Evolutionary conservation across 768 basidiomycete genomes (phyloP), one percentile per base, ranked within the genome.

Genomic region (Collybia sordida): DNA sequence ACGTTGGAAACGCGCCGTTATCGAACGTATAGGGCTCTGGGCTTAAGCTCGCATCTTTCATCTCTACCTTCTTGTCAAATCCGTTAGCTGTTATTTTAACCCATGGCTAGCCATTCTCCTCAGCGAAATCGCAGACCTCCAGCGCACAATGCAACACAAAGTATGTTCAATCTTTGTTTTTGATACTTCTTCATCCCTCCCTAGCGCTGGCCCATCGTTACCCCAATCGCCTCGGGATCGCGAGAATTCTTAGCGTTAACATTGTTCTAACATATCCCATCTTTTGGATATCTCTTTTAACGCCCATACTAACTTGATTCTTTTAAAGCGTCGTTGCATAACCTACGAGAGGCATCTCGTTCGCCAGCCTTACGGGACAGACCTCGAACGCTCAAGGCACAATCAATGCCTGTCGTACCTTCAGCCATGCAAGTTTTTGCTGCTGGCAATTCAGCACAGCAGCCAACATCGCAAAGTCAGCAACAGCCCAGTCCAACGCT

Each of bases 1-100:
- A 85, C 83, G 83, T 84, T 85, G 82, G 73, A 81, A 82, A 77
- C 82, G 79, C 76, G 80, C 78, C 75, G 63, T 64, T 56, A 51
- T 58, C 59, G 57, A 65, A 55, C 61, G 61, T 70, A 66, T 67
- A 72, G 59, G 59, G 58, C 59, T 50, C 50, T 51, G 28, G 61
- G 37, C 54, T 55, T 45, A 57, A 55, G 61, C 57, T 59, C 60
- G 58, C 61, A 58, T 55, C 54, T 60, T 68, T 68, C 55, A 57
- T 65, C 54, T 54, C 31, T 14, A 31, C 31, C 37, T 36, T 51
- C 49, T 54, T 53, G 31, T 19, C 25, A 6, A 45, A 53, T 49
- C 36, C 31, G n/a, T 22, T 45, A 50, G 39, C 7, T 51, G n/a
- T 58, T 59, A 59, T 60, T 61, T 61, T 63, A 56, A 41, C 48